Evolutionary conservation across 805 yeast species (phyloP), one percentile per base, ranked within the genome.

Genomic region (Barnettozyma siamensis): DNA sequence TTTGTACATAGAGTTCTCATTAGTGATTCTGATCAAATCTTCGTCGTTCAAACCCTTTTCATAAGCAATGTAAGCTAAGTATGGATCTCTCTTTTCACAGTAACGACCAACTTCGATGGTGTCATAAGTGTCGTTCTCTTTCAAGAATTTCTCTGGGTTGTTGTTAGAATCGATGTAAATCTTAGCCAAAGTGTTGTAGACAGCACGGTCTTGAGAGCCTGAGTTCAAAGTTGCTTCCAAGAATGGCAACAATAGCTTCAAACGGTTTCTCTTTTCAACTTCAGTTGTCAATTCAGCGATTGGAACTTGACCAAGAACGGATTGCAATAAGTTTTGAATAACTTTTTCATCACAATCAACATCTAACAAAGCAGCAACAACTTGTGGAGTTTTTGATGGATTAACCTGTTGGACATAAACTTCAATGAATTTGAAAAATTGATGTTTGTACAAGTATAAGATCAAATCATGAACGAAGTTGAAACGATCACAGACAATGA

Each of bases 81-180:
- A 93, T 48, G 99, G 99, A 60, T 93, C 99, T 67, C 99, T 85
- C 78, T 87, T 91, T 68, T 93, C 99, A 75, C 99, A 93, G 72
- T 93, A 93, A 62, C 80, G 88, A 73, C 99, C 99, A 51, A 93
- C 97, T 55, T 84, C 84, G 53, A 86, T 70, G n/a, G 98, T 83
- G 66, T 93, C 94, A 67, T 93, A 93, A 58, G 75, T 74, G 53
- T 80, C 75, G 65, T 93, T 93, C 65, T 91, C 98, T 60, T 80
- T 83, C 70, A 93, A 75, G 73, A 93, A 93, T 65, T 88, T 88
- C 64, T 93, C 99, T 29, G 99, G 98, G 54, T 88, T 84, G 71
- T 93, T 93, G 74, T 93, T 93, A 45, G 95, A 85, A 65, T 93
- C 99, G 58, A 93, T 93, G 73, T 93, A 93, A 53, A 93, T 93